A percentile compares a stretch with the other conserved stretches of the same genome.
These are phyloP conservation scores for Phyllosticta paracitricarpa DNA, from an alignment of 2,329 filamentous ascomycete species.

Conservation along the genomic window DNA sequence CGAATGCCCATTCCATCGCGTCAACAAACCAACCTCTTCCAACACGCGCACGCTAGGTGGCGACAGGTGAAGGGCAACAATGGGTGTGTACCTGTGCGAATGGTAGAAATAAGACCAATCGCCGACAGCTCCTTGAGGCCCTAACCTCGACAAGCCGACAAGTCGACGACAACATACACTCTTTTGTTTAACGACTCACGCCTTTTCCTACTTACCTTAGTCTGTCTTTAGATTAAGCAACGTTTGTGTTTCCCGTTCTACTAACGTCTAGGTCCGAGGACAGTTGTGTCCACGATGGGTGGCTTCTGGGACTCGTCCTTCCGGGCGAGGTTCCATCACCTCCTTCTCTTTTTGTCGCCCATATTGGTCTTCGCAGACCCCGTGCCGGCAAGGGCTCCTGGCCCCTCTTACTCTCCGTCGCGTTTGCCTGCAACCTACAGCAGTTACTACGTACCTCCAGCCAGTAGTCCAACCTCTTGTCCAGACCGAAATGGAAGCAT, in stretches of 20 bases:
- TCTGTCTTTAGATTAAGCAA: background rate
- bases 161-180: background rate
- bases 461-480: background rate
- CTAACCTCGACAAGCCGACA: background rate
- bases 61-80: background rate
- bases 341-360: background rate
- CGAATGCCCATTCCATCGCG: slow-evolving; percentile 4
- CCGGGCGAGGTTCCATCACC: background rate
- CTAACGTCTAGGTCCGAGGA: background rate
- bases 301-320: background rate
- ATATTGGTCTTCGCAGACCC: background rate
- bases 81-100: background rate
- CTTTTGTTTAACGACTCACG: background rate
- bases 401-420: background rate
- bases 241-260: background rate
- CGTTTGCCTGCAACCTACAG: background rate
- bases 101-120: slow-evolving; percentile 2
- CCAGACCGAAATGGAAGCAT: background rate
- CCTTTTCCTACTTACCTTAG: background rate
- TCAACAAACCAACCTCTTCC: slow-evolving; percentile 3
- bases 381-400: background rate
- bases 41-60: background rate
- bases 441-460: background rate
- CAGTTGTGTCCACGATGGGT: slow-evolving; percentile 1
- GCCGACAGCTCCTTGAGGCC: background rate